phyloP scores from a whole-genome alignment of 148 eudicot genomes.

The Camellia granthamiana region DNA sequence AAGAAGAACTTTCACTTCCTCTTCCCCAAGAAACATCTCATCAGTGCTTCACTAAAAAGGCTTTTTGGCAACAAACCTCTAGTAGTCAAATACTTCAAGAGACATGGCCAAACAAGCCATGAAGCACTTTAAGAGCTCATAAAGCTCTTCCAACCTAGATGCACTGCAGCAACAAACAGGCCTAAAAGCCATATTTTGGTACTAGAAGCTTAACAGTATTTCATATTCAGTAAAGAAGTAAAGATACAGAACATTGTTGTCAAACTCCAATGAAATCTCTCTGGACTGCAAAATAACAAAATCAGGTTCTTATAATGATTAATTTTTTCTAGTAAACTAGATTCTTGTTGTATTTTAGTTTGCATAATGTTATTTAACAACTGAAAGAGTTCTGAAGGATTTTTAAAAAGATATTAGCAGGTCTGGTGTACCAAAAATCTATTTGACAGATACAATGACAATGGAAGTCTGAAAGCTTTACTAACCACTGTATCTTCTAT shows the following conservation, averaged over 20 bases:
- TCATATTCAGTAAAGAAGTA: no score
- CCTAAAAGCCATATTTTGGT: not conserved
- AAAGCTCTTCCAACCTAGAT: not conserved
- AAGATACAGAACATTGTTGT: no score
- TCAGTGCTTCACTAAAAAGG: no score
- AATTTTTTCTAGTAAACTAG: no score
- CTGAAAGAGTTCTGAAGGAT: not conserved
- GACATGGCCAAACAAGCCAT: not conserved
- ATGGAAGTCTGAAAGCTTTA: conserved; percentile 11
- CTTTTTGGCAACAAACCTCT: no score
- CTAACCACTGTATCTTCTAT: conserved; percentile 89
- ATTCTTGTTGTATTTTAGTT: not conserved
- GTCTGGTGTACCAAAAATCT: not conserved
- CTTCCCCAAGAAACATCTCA: not conserved
- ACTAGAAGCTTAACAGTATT: no score
- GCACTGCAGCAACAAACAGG: not conserved
- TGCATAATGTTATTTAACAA: no score
- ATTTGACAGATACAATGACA: not conserved
- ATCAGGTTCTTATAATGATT: not conserved
- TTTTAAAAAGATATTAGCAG: not conserved
- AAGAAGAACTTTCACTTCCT: not conserved
- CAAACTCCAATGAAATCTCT: not conserved
- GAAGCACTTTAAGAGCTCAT: not conserved
- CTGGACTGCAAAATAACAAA: not conserved
- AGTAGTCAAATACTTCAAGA: no score